A percentile compares a stretch with the other conserved stretches of the same genome.
These are phyloP conservation scores for Ampelocalamus luodianensis DNA, from an alignment of 176 grass and related monocot genomes.

Conservation along the genomic window DNA sequence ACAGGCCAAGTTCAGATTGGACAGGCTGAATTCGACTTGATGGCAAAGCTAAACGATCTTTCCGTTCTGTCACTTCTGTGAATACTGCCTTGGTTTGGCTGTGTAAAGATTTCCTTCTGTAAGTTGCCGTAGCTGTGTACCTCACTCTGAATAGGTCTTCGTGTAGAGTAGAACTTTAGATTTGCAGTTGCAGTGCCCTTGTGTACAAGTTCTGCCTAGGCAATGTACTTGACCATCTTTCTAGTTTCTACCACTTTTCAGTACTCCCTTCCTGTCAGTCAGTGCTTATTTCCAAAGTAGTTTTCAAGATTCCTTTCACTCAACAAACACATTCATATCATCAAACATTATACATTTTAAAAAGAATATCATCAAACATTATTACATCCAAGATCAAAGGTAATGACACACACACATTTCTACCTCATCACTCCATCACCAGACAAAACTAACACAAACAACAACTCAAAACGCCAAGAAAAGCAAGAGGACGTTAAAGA, in stretches of 20 bases:
- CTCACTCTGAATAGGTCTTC: slow-evolving; percentile 11
- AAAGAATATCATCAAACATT: too few species aligned
- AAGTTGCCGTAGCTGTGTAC: not conserved
- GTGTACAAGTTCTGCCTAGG: not conserved
- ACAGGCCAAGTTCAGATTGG: slow-evolving; percentile 74
- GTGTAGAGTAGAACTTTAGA: not conserved
- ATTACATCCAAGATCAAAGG: not conserved
- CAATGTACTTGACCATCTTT: slow-evolving; percentile 6
- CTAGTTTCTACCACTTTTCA: not conserved
- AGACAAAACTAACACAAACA: not conserved
- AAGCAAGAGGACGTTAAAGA: not conserved
- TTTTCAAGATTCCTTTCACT: not conserved
- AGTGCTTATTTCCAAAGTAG: not conserved
- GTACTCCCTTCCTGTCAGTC: not conserved
- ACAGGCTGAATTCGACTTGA: slow-evolving; percentile 84
- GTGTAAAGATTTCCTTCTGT: slow-evolving; percentile 5
- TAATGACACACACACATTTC: not conserved
- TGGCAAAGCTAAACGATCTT: not conserved
- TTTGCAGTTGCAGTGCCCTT: not conserved
- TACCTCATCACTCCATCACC: not conserved
- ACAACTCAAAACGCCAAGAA: not conserved
- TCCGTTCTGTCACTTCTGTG: not conserved
- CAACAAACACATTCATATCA: not conserved
- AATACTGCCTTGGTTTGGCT: slow-evolving; percentile 32
- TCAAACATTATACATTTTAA: not conserved